A percentile compares a stretch with the other conserved stretches of the same genome.
phyloP scores from a whole-genome alignment of 352 stramenopile species.

The Pythium phragmiticola region DNA sequence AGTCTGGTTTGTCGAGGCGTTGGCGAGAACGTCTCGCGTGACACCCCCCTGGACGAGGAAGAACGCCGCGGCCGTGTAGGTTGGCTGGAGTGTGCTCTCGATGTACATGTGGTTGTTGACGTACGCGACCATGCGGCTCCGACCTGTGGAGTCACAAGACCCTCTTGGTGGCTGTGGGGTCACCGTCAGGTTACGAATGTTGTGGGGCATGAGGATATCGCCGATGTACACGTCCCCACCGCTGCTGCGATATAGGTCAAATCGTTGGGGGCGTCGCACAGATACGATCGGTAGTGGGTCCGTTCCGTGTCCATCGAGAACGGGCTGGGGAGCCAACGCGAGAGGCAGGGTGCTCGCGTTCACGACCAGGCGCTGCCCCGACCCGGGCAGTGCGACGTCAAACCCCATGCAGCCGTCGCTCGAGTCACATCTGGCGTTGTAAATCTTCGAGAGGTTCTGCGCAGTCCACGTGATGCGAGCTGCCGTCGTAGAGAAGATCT shows the following conservation, averaged over 20 bases:
- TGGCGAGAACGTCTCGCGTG: not conserved
- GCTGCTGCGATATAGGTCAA: not conserved
- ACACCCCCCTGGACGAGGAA: conserved; percentile 1
- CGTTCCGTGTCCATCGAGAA: not conserved
- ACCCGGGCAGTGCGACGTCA: not conserved
- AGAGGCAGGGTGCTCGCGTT: not conserved
- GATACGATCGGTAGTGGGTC: not conserved
- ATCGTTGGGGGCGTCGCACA: not conserved
- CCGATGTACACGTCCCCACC: not conserved
- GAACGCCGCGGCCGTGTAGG: not conserved
- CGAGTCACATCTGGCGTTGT: not conserved
- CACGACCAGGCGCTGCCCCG: not conserved
- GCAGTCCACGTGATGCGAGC: not conserved
- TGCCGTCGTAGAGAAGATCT: not conserved
- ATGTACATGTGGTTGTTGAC: conserved; percentile 3
- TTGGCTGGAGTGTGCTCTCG: not conserved
- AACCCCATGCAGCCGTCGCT: not conserved
- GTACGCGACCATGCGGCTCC: not conserved
- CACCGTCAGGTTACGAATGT: not conserved
- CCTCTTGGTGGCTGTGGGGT: not conserved
- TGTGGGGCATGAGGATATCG: conserved; percentile 1
- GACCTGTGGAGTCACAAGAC: not conserved
- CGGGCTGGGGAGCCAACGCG: not conserved
- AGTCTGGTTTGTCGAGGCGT: not conserved
- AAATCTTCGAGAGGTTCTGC: not conserved